Evolutionary conservation across 306 rosid species (phyloP).

Genomic region (Pachyrhizus erosus): DNA sequence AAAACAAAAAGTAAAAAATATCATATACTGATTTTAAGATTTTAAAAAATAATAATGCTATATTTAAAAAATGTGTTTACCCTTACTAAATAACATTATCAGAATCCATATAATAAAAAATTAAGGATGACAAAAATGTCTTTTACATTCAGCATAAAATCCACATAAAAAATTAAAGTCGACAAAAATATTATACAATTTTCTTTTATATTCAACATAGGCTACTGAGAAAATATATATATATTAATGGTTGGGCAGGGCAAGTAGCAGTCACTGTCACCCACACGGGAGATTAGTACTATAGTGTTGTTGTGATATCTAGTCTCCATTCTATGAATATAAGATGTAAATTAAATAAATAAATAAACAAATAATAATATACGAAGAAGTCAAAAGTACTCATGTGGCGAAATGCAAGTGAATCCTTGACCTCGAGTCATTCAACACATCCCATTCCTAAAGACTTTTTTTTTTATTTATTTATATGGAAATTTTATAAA

Average conservation of each 20-base stretch:
- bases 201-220: not conserved
- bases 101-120: not conserved
- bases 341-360: not conserved
- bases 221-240: too few species aligned
- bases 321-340: not conserved
- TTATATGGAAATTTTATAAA: not conserved
- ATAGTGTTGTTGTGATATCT: too few species aligned
- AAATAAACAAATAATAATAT: not conserved
- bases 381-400: not conserved
- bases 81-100: not conserved
- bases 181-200: not conserved
- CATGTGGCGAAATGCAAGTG: not conserved
- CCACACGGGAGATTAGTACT: too few species aligned
- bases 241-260: not conserved
- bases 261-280: conserved; percentile 28
- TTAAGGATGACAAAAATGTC: not conserved
- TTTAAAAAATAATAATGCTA: not conserved
- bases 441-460: not conserved
- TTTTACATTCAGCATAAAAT: not conserved
- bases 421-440: conserved; percentile 38
- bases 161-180: not conserved
- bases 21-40: not conserved
- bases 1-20: not conserved
- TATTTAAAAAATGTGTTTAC: not conserved
- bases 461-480: not conserved